Conservation (phyloP, 2,329 filamentous ascomycete genomes). For the Leptosphaerulina australis region DNA sequence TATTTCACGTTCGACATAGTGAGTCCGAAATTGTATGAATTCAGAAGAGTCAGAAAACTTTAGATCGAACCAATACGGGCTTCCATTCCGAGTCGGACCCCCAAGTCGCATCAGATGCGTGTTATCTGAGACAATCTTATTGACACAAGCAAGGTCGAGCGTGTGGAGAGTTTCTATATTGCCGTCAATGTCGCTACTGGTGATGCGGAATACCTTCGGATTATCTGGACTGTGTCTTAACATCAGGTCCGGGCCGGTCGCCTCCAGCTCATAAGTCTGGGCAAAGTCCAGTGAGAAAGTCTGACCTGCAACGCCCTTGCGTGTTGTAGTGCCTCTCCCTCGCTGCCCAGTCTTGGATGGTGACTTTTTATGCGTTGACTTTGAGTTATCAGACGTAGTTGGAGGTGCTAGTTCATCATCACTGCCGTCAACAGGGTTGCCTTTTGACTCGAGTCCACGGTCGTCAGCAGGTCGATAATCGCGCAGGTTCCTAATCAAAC, state of each 20-base stretch:
- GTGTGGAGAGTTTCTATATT: background rate
- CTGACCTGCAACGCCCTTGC: background rate
- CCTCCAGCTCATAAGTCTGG: constrained; percentile 22
- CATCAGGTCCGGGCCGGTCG: background rate
- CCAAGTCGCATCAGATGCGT: constrained; percentile 27
- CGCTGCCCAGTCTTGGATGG: constrained; percentile 6
- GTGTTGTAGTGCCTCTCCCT: constrained; percentile 4
- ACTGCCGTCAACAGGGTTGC: constrained; percentile 7
- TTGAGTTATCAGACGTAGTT: background rate
- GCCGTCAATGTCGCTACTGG: background rate
- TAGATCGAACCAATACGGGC: constrained; percentile 27
- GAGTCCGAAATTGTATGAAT: constrained; percentile 20
- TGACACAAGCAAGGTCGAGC: constrained; percentile 22
- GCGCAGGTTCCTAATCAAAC: background rate
- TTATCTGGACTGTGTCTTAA: background rate
- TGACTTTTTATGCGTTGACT: background rate
- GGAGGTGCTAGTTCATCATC: constrained; percentile 27
- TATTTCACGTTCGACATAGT: background rate
- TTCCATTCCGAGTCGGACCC: constrained; percentile 20
- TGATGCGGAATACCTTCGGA: constrained; percentile 6
- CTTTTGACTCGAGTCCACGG: background rate
- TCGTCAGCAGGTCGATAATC: background rate
- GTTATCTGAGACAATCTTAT: constrained; percentile 21
- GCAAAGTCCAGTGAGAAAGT: constrained; percentile 28
- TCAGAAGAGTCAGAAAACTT: constrained; percentile 22